Conservation (phyloP, 2,329 filamentous ascomycete genomes). For the Calonectria pauciramosa region DNA sequence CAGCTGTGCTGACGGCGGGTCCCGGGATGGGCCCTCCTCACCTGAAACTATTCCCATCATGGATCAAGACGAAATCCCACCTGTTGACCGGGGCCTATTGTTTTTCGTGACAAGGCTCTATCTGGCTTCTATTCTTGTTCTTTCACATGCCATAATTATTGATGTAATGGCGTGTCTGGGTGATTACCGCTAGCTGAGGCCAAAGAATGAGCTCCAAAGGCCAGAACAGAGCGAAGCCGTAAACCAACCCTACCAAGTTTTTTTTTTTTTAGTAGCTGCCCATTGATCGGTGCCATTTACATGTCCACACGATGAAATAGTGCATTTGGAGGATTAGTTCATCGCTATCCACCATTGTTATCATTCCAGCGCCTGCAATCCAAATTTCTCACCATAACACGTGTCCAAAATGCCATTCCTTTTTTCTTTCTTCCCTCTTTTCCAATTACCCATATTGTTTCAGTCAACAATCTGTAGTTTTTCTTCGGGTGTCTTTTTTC, state of each 20-base stretch:
- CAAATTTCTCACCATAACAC: neutral
- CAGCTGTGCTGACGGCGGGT: neutral
- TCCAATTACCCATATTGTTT: neutral
- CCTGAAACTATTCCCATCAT: constrained; percentile 26
- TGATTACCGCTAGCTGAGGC: neutral
- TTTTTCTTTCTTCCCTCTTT: neutral
- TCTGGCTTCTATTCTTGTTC: neutral
- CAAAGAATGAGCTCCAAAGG: neutral
- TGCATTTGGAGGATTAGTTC: neutral
- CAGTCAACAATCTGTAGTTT: neutral
- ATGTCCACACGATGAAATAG: neutral
- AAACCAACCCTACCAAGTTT: neutral
- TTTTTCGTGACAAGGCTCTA: neutral
- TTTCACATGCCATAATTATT: neutral
- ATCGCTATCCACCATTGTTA: neutral
- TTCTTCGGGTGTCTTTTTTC: neutral
- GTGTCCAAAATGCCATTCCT: neutral
- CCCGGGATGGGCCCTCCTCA: constrained; percentile 3
- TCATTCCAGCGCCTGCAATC: neutral
- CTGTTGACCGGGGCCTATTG: neutral
- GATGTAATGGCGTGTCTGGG: neutral
- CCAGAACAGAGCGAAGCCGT: neutral
- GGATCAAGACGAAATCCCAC: constrained; percentile 12
- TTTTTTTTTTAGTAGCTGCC: neutral
- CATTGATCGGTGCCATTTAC: neutral